phyloP scores from a whole-genome alignment of 2,329 filamentous ascomycete genomes.

The Clarireedia monteithiana region DNA sequence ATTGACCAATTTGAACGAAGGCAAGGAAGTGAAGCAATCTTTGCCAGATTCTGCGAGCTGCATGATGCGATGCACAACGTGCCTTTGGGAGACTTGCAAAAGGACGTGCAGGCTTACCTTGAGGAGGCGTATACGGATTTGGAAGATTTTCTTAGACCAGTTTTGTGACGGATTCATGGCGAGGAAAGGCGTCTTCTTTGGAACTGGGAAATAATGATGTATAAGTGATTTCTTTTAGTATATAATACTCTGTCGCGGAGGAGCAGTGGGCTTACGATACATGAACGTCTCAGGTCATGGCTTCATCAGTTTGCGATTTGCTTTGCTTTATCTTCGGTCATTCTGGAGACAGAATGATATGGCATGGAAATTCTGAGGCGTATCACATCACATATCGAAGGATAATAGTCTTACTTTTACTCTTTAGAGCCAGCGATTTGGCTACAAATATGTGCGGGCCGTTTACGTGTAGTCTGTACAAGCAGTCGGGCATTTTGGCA shows the following conservation, averaged over 20 bases:
- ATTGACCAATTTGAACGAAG: slow-evolving; percentile 9
- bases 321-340: no score
- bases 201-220: not conserved
- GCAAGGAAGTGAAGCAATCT: slow-evolving; percentile 8
- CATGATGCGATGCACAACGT: slow-evolving; percentile 43
- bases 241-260: not conserved
- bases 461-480: no score
- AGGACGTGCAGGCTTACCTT: slow-evolving; percentile 33
- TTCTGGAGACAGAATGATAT: no score
- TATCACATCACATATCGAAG: no score
- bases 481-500: no score
- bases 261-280: no score
- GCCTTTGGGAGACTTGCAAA: slow-evolving; percentile 24
- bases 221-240: not conserved
- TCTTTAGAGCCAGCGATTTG: no score
- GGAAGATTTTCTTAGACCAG: slow-evolving; percentile 44
- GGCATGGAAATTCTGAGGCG: no score
- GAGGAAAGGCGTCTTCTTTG: not conserved
- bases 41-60: slow-evolving; percentile 38
- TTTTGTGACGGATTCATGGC: slow-evolving; percentile 32
- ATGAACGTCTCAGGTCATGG: no score
- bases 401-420: no score
- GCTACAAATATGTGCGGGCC: no score
- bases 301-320: no score
- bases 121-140: slow-evolving; percentile 46